These are phyloP conservation scores for Aureobasidium mangrovei DNA, from an alignment of 2,329 filamentous ascomycete species.

Conservation along the genomic window DNA sequence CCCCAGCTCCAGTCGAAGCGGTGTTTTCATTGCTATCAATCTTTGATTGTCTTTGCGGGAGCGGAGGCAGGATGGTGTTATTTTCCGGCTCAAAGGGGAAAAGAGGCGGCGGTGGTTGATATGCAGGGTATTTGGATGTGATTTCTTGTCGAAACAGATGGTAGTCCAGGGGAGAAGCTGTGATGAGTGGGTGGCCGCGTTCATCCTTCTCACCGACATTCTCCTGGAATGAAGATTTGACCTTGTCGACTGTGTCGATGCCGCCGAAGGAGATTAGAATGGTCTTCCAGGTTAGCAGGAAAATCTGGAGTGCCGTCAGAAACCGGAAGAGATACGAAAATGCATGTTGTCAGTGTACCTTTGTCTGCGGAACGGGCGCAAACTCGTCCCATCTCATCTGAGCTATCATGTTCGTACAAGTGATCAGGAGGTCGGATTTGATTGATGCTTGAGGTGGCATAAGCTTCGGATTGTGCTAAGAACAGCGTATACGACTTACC, in stretches of 20 bases:
- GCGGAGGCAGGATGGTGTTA: slow-evolving; percentile 77
- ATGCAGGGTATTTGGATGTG: slow-evolving; percentile 94
- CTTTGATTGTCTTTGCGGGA: slow-evolving; percentile 57
- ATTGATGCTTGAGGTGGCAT: slow-evolving; percentile 13
- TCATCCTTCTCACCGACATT: slow-evolving; percentile 44
- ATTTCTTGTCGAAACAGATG: slow-evolving; percentile 95
- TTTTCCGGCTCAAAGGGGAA: slow-evolving; percentile 85
- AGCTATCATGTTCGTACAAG: slow-evolving; percentile 54
- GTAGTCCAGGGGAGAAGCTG: slow-evolving; percentile 89
- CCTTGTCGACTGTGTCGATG: slow-evolving; percentile 58
- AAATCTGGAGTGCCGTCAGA: slow-evolving; percentile 44
- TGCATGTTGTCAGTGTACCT: slow-evolving; percentile 21
- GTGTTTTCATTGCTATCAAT: slow-evolving; percentile 42
- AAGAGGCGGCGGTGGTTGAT: slow-evolving; percentile 75
- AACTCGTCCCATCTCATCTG: slow-evolving; percentile 48
- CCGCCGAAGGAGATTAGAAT: slow-evolving; percentile 80
- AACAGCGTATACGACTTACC: neutral
- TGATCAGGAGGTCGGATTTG: slow-evolving; percentile 58
- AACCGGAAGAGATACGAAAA: neutral
- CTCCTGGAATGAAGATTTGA: slow-evolving; percentile 60
- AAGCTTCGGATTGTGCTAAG: neutral
- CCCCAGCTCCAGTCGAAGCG: slow-evolving; percentile 32
- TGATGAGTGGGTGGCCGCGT: slow-evolving; percentile 69
- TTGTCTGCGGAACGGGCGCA: slow-evolving; percentile 48
- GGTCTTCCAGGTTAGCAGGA: slow-evolving; percentile 86